phyloP scores from a whole-genome alignment of 140 eudicot genomes.

The Senecio squalidus region DNA sequence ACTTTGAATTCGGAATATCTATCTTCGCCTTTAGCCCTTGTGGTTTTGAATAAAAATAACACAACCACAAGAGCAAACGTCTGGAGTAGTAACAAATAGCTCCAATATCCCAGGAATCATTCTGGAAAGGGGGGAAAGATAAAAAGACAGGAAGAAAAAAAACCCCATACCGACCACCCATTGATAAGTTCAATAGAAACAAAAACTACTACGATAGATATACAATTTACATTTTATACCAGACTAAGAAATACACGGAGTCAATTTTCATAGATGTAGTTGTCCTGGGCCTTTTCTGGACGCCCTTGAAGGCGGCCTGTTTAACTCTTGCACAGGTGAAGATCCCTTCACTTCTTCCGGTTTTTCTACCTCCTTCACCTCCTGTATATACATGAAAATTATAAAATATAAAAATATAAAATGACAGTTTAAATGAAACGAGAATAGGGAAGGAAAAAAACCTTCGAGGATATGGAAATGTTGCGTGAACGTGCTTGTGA shows the following conservation, averaged over 20 bases:
- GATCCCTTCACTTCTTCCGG: conserved; percentile 50
- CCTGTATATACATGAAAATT: conserved; percentile 19
- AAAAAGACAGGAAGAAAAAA: neutral
- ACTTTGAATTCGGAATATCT: conserved; percentile 11
- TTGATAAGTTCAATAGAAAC: conserved; percentile 20
- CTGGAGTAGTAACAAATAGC: conserved; percentile 44
- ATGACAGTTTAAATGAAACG: neutral
- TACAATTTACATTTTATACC: conserved; percentile 70
- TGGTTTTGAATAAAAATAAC: conserved; percentile 78
- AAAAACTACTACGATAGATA: conserved; percentile 43
- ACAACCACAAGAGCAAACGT: conserved; percentile 62
- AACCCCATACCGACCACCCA: conserved; percentile 31
- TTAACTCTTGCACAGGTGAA: conserved; percentile 33
- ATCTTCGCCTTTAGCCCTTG: conserved; percentile 38
- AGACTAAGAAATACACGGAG: conserved; percentile 10
- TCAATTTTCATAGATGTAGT: conserved; percentile 39
- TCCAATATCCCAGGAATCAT: conserved; percentile 30
- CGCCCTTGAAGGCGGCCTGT: conserved; percentile 56
- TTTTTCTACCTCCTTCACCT: conserved; percentile 45
- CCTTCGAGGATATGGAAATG: conserved; percentile 49
- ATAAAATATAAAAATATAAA: neutral
- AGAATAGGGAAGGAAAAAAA: conserved; percentile 6
- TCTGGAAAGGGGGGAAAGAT: conserved; percentile 20
- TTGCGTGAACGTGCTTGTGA: conserved; percentile 38
- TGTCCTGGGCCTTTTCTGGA: conserved; percentile 75